Evolutionary conservation across 352 stramenopile species (phyloP), one percentile per base, ranked within the genome.

Genomic region (Peronospora belbahrii): DNA sequence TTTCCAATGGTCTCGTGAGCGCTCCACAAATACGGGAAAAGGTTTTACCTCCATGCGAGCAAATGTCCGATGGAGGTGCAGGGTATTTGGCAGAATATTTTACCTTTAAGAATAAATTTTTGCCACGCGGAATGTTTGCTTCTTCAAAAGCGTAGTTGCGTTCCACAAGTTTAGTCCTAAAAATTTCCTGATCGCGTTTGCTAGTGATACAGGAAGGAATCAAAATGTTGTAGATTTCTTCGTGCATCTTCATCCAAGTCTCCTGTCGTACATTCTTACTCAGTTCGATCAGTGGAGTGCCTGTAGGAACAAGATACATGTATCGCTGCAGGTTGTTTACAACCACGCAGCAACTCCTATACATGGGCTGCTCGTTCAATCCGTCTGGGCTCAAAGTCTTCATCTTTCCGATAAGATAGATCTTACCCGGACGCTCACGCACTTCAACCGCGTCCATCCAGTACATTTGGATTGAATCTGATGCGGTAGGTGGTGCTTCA

Each of bases 141-240:
- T 97, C 81, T 30, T 98, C 95, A 62, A 99, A 99, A 0, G 96
- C 96, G 60, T 99, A 99, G 36, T 97, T 92, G 25, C 96, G 88
- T 30, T 87, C 77, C 13, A 99, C 96, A 15, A 94, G 72, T 62
- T 98, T 98, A 23, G 88, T 97, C 42, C 77, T 82, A 69, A 97
- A 98, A 6, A 52, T 43, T 38, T 92, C 59, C 52, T 95, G 60
- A 70, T 97, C 62, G 60, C 70, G 70, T 28, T 63, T 70, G 20
- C 52, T 68, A 4, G 72, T 76, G 48, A 94, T 91, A 42, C 77
- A 91, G 2, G 77, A 86, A 19, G 75, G 74, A n/a, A 94, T 70
- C 4, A 97, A 80, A 35, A 98, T 73, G 32, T 90, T 88, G 17
- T 77, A 81, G 36, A 95, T 93, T 47, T 98, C 81, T 20, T 98